Base-by-base conservation (phyloP, 148 eudicot species). In the Cornus kousa region DNA sequence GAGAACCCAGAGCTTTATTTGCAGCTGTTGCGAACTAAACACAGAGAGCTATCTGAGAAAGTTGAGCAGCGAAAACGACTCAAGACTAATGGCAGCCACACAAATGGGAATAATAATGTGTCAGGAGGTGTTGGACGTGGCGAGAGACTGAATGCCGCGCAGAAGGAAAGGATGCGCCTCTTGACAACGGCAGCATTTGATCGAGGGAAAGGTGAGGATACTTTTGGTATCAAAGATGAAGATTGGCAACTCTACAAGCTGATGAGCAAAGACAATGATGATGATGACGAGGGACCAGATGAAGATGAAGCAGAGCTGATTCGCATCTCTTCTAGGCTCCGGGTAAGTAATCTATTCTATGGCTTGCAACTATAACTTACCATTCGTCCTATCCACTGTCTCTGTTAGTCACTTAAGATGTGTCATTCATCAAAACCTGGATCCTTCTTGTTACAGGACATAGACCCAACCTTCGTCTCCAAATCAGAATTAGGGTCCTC, bases 181-280 rank as follows among this genome's bases (percentile, higher is more conserved):
- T 84, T 97, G 82, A 88, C 99, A 71, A 94, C 97, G 60, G 99
- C 99, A 81, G 99, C 98, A 70, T 97, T 92, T 83, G 99, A 97
- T 84, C 85, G 98, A 37, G 99, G 99, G 59, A 97, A 97, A 82
- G 99, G 98, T 43, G 99, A 97, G 87, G 99, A 97, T 77, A 97
- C 95, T 75, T 97, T 97, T 84, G 99, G 98, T 77, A 86, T 87
- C 55, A 94, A 76, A 82, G 98, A 97, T 83, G 99, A 96, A 87
- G 99, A 97, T 83, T 97, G 99, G 99, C 93, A 97, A 80, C 97
- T 97, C 48, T 97, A 97, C 83, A 97, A 94, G 82, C 87, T 88
- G 28, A 94, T 97, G 99, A 89, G 98, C 87, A 89, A 76, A 89
- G 99, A 94, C 77, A 88, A 97, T 73, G 99, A 97, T 28, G 99